Base-by-base conservation (phyloP, 2,329 filamentous ascomycete genomes). In the Orbilia quercus region DNA sequence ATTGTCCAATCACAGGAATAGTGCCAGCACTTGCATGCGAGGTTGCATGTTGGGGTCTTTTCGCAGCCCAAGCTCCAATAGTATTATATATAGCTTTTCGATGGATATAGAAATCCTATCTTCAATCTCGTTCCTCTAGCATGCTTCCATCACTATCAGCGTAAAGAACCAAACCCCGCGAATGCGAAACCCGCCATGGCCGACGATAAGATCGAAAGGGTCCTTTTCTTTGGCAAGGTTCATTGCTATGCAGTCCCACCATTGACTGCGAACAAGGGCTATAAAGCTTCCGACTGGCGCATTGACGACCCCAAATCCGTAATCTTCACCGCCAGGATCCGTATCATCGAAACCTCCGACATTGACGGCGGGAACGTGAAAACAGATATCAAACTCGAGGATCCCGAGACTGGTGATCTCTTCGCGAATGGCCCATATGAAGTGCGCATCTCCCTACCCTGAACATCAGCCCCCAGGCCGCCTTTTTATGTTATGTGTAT, bases 161-260 rank as follows among this genome's bases (percentile, higher is more conserved):
- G 23, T 62, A 69, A 53, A 59, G 25, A n/a, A n/a, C n/a, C n/a
- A n/a, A n/a, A n/a, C n/a, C n/a, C n/a, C 65, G 55, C 65, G 65
- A 70, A 67, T 55, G 57, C 57, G 28, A 70, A 36, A 63, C 53
- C 51, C 53, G 60, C 60, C 20, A 77, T 77, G 76, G 75, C 90
- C 64, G 80, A 87, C 58, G 90, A 91, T 79, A 90, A 91, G 77
- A 94, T 96, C 82, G 91, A 95, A 82, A 89, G 91, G 80, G 84
- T 95, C 79, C 89, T 96, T 80, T 93, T 91, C 85, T 83, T 92
- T 80, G 87, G 89, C 75, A 84, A 85, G 76, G 89, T 95, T 75
- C 91, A 96, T 83, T 86, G 96, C 83, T 96, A 96, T 85, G 88
- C 90, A 79, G 92, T 96, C 80, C 92, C 92, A 16, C 91, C 92